Evolutionary conservation across 371 early-diverging fungal genomes (phyloP), one percentile per base, ranked within the genome.

Genomic region (Mucor indicus): DNA sequence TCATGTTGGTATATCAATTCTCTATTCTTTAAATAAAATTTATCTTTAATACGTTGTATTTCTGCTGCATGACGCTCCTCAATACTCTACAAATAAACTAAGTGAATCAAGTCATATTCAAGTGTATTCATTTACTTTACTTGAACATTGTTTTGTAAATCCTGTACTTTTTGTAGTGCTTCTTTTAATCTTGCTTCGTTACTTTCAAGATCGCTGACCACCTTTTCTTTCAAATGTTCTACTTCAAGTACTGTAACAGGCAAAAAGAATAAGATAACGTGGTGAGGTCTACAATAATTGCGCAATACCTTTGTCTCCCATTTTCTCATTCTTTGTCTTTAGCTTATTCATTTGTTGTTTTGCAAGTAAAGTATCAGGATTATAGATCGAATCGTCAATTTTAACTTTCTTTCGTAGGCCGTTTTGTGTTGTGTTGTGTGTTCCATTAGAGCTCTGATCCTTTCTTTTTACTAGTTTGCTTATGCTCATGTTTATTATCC

Each of bases 181-280:
- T 76, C 67, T 25, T 61, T 43, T 38, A 84, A 77, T 46, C 86
- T 80, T 11, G 64, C 58, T 49, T 85, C 84, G 45, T 85, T 85
- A 23, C 53, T 60, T 2, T 66, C 65, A 7, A 87, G 75, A 12
- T 70, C 71, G 22, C 57, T 62, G 55, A 86, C 73, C n/a, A 85
- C 60, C 17, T 60, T 70, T 19, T 59, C 32, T 15, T 79, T 68
- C 35, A 77, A 66, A 4, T 67, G 36, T 24, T 78, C 67, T 7
- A 87, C 44, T 44, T 85, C 77, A n/a, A 53, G 41, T 35, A 83
- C 83, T 84, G 29, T n/a, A n/a, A n/a, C n/a, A n/a, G n/a, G n/a
- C n/a, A n/a, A n/a, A n/a, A n/a, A n/a, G n/a, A n/a, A n/a, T n/a
- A n/a, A n/a, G n/a, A n/a, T n/a, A n/a, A n/a, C n/a, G n/a, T n/a